Evolutionary conservation across 352 stramenopile species (phyloP), one percentile per base, ranked within the genome.

Genomic region (Phytophthora crassamura): DNA sequence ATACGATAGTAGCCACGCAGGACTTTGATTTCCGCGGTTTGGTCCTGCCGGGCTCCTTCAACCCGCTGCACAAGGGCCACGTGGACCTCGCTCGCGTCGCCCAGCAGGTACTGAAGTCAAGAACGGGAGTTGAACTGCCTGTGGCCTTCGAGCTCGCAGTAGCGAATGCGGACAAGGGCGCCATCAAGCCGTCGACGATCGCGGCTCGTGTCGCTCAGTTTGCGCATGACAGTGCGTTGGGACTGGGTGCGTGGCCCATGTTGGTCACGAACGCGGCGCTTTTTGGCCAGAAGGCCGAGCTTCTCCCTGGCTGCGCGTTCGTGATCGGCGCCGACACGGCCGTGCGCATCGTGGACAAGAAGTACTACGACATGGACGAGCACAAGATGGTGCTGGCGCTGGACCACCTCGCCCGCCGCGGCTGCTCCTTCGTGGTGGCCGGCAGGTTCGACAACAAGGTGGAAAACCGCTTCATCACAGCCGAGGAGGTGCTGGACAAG

Each of bases 251-350:
- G 12, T 93, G 78, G 79, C 80, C 86, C 0, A 82, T 97, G 12
- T 45, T 93, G 2, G 72, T 97, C 38, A 96, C 91, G 14, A 91
- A 90, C 41, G 77, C 83, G 7, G 79, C 77, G 28, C 68, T 96
- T 1, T 98, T 98, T 32, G 64, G 76, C 1, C 70, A 95, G 15
- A 98, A 98, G 69, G 79, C 93, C 4, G 60, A 78, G 1, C 35
- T 98, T 1, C 83, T 98, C 25, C 70, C 74, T 32, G 63, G 71
- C 12, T 97, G 89, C 30, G 71, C 73, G 14, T 97, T 98, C 43
- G 69, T 96, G 12, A 86, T 98, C 57, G 93, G 93, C 25, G 93
- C 88, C 8, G 93, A 98, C 46, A 98, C 93, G 8, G 86, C 88
- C 8, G 67, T 92, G 36, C 84, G 93, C 7, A 75, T 98, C 20